Conservation (phyloP, 2,329 filamentous ascomycete genomes). For the Diaporthe vaccinii region DNA sequence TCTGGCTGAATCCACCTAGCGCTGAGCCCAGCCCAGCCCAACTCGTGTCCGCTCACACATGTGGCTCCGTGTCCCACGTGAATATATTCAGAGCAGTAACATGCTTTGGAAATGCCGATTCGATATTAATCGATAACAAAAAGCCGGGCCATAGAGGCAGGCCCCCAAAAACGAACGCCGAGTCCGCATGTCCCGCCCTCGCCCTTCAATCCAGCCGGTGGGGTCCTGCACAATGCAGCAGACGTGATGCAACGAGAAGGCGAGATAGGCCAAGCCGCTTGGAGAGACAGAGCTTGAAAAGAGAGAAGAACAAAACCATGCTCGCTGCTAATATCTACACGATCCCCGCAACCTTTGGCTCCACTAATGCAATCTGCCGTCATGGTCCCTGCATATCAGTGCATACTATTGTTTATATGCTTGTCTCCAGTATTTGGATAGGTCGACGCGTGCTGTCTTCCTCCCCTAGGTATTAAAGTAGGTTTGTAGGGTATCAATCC, state of each 20-base stretch:
- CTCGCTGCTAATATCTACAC: constrained; percentile 38
- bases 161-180: neutral
- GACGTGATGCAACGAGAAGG: constrained; percentile 4
- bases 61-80: neutral
- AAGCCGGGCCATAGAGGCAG: neutral
- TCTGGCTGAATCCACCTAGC: neutral
- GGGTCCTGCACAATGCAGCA: constrained; percentile 29
- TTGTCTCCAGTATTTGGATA: neutral
- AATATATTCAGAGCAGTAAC: neutral
- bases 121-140: constrained; percentile 26
- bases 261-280: neutral
- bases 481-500: constrained; percentile 32
- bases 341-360: constrained; percentile 29
- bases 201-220: constrained; percentile 5
- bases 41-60: neutral
- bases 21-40: neutral
- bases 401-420: constrained; percentile 12
- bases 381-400: neutral
- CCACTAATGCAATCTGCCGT: constrained; percentile 40
- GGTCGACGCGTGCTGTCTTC: neutral
- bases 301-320: constrained; percentile 33
- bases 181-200: constrained; percentile 17
- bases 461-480: neutral
- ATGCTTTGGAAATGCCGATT: constrained; percentile 11
- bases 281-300: neutral